phyloP scores from a whole-genome alignment of 345 rosid species.

The Streptanthus diversifolius region DNA sequence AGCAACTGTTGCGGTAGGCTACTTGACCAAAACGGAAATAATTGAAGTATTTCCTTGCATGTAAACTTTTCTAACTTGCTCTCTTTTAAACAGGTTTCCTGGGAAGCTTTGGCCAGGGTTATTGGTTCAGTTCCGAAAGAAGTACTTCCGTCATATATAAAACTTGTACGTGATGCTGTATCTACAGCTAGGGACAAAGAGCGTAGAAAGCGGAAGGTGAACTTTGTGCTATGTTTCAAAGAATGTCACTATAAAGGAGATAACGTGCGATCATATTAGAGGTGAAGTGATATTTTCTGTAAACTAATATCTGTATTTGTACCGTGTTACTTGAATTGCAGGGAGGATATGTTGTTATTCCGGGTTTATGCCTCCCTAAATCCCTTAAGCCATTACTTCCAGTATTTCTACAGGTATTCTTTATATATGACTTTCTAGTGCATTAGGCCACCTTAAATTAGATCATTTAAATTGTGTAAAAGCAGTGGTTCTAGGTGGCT shows the following conservation, averaged over 20 bases:
- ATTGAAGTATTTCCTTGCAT: not conserved
- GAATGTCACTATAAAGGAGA: not conserved
- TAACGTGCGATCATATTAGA: not conserved
- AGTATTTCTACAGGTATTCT: constrained; percentile 74
- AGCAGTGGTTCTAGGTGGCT: not conserved
- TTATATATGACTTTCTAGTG: not conserved
- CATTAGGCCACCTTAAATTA: not conserved
- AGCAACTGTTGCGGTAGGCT: constrained; percentile 68
- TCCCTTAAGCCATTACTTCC: constrained; percentile 96
- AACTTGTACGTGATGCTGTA: constrained; percentile 88
- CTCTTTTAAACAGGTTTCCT: constrained; percentile 55
- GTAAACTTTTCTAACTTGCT: constrained; percentile 25
- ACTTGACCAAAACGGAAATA: constrained; percentile 11
- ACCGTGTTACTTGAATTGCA: constrained; percentile 36
- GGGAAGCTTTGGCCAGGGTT: constrained; percentile 94
- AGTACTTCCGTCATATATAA: constrained; percentile 80
- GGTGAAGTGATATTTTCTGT: not conserved
- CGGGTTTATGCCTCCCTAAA: constrained; percentile 92
- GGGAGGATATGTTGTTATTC: constrained; percentile 89
- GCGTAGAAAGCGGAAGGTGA: constrained; percentile 84
- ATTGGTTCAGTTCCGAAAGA: constrained; percentile 91
- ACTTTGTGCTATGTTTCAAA: not conserved
- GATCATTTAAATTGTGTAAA: not conserved
- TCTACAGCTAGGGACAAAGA: constrained; percentile 94
- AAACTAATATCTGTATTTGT: not conserved